Evolutionary conservation across 2,329 filamentous ascomycete genomes (phyloP).

Genomic region (Hymenoscyphus infarciens): DNA sequence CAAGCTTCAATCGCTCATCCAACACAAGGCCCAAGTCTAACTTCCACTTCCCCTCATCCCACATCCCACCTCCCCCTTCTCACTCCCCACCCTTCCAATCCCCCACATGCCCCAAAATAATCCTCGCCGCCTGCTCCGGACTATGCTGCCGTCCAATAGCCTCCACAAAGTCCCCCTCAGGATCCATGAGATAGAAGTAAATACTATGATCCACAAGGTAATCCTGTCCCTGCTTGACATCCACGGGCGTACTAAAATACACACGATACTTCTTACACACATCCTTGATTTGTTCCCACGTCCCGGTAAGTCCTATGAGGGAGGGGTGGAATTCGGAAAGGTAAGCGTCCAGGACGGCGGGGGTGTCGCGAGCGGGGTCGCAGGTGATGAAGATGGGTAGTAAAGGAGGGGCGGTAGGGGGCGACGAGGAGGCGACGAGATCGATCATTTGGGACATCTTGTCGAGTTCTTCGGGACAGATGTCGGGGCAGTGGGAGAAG

Average conservation of each 20-base stretch:
- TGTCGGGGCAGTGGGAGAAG: constrained; percentile 97
- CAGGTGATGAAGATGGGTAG: constrained; percentile 88
- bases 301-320: constrained; percentile 86
- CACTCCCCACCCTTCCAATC: constrained; percentile 52
- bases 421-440: constrained; percentile 43
- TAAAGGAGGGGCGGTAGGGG: constrained; percentile 47
- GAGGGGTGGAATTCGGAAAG: constrained; percentile 84
- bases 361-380: constrained; percentile 87
- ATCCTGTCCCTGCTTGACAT: constrained; percentile 89
- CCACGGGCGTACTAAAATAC: constrained; percentile 89
- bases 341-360: constrained; percentile 79
- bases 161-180: constrained; percentile 96
- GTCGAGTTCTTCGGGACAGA: constrained; percentile 97
- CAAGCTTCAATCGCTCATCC: background rate
- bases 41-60: background rate
- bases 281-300: constrained; percentile 88
- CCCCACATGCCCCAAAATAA: constrained; percentile 83
- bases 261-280: constrained; percentile 95
- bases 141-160: constrained; percentile 93
- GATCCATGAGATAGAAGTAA: constrained; percentile 99
- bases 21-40: background rate
- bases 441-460: constrained; percentile 99
- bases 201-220: constrained; percentile 99
- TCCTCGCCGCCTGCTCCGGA: constrained; percentile 75
- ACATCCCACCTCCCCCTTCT: background rate